Evolutionary conservation across 1,139 yeast species (phyloP), one percentile per base, ranked within the genome.

Genomic region (Saccharomycopsis phalli): DNA sequence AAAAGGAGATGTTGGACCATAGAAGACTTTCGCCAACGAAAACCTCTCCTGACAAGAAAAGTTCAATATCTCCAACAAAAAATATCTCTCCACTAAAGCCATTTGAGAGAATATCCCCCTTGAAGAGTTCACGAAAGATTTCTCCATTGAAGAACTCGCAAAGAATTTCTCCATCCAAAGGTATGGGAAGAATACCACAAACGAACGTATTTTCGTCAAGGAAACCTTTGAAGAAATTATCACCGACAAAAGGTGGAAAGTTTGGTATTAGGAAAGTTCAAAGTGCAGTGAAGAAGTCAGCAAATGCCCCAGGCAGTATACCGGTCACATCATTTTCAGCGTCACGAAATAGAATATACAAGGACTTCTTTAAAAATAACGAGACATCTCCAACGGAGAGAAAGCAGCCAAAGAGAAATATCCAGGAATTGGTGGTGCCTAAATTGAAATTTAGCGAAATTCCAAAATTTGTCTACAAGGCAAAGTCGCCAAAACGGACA

Each of bases 151-250:
- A 34, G 8, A 35, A 27, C 13, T 18, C 21, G 16, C 2, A 13
- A 6, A 18, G 21, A 33, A n/a, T 33, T n/a, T 33, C 36, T 7
- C 36, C 36, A 33, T 19, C 26, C 23, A 33, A 33, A 20, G 16
- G 16, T 19, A 11, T 14, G 8, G 4, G 14, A n/a, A 26, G 29
- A 26, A 4, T 26, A 4, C 5, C 29, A 26, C 13, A 11, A 14
- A 5, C 29, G 13, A 33, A 33, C 25, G 35, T 6, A 29, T 30
- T 20, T 30, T 29, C 3, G 25, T 23, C 18, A 27, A 36, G 11
- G 29, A 20, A 6, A 4, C 29, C 19, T 31, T 27, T 2, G 11
- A 34, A 36, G n/a, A 31, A 19, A 33, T 10, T 33, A 14, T 28
- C 41, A 3, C 34, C 41, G 8, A 21, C 19, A 4, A 38, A 27